Evolutionary conservation across 768 basidiomycete species (phyloP).

Genomic region (Stropharia rugosoannulata): DNA sequence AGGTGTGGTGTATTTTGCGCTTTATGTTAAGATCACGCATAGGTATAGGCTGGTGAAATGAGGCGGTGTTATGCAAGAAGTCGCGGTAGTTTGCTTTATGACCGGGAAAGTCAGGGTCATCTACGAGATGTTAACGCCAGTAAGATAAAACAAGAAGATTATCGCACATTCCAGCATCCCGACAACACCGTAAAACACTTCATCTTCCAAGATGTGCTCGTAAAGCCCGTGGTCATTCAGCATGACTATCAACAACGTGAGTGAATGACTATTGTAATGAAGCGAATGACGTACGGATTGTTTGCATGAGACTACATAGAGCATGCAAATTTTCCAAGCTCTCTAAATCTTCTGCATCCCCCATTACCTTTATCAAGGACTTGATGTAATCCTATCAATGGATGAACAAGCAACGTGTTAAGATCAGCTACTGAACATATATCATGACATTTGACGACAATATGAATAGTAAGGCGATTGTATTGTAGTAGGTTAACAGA

Average conservation of each 20-base stretch:
- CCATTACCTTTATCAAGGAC: constrained; percentile 78
- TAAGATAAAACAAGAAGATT: constrained; percentile 9
- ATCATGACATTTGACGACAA: constrained; percentile 16
- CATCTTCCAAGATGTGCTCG: constrained; percentile 93
- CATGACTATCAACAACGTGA: constrained; percentile 57
- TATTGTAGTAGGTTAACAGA: constrained; percentile 14
- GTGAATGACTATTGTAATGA: neutral
- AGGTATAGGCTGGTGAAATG: constrained; percentile 86
- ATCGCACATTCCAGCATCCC: constrained; percentile 95
- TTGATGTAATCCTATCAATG: constrained; percentile 79
- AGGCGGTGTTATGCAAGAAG: constrained; percentile 80
- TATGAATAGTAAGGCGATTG: constrained; percentile 13
- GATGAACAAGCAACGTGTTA: constrained; percentile 19
- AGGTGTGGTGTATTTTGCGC: constrained; percentile 94
- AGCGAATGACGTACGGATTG: constrained; percentile 62
- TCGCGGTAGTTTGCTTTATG: constrained; percentile 97
- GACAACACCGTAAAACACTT: constrained; percentile 88
- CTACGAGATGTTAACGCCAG: constrained; percentile 37
- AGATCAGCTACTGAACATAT: constrained; percentile 28
- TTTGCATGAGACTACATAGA: constrained; percentile 89
- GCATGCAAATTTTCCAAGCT: constrained; percentile 88
- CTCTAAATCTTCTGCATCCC: constrained; percentile 91
- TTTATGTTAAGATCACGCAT: constrained; percentile 76
- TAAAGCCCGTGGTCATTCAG: constrained; percentile 94
- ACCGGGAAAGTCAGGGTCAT: constrained; percentile 95